Evolutionary conservation across 78 protist genomes (phyloP).

Genomic region (Emiliania huxleyi): DNA sequence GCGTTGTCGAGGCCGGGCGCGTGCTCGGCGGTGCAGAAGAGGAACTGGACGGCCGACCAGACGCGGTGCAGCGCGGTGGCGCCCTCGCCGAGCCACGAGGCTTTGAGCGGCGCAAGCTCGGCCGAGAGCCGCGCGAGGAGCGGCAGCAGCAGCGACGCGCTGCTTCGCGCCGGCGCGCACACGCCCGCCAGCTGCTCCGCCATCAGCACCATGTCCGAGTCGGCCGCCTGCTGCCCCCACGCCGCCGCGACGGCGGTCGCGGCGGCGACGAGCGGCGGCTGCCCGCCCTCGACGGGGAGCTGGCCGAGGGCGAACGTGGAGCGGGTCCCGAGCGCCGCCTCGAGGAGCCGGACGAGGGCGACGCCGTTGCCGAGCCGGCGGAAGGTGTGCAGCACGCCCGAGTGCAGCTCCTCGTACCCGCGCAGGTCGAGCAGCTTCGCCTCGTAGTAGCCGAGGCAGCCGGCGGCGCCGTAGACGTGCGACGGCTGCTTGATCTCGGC

Average conservation of each 20-base stretch:
- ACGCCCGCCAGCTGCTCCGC: not conserved
- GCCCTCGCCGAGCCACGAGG: constrained; percentile 60
- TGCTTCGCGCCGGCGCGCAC: not conserved
- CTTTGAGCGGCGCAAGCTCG: not conserved
- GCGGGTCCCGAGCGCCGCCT: constrained; percentile 12
- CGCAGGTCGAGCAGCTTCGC: constrained; percentile 31
- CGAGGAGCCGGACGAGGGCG: constrained; percentile 62
- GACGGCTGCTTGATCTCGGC: constrained; percentile 54
- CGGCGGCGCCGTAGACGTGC: constrained; percentile 53
- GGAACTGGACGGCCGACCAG: constrained; percentile 78
- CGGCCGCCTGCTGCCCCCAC: not conserved
- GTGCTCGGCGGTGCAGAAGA: constrained; percentile 37
- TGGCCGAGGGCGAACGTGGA: not conserved
- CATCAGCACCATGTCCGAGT: not conserved
- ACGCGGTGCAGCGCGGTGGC: constrained; percentile 63
- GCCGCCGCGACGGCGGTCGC: not conserved
- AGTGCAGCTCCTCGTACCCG: constrained; percentile 63
- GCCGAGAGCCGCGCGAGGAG: not conserved
- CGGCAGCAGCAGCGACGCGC: not conserved
- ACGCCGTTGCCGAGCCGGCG: constrained; percentile 78
- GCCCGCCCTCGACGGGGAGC: not conserved
- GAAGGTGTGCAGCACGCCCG: constrained; percentile 79
- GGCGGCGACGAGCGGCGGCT: not conserved
- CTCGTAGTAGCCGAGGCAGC: constrained; percentile 72
- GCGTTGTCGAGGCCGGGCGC: not conserved